Conservation (phyloP, 1,284 basidiomycete genomes). For the Prillingera fragicola region DNA sequence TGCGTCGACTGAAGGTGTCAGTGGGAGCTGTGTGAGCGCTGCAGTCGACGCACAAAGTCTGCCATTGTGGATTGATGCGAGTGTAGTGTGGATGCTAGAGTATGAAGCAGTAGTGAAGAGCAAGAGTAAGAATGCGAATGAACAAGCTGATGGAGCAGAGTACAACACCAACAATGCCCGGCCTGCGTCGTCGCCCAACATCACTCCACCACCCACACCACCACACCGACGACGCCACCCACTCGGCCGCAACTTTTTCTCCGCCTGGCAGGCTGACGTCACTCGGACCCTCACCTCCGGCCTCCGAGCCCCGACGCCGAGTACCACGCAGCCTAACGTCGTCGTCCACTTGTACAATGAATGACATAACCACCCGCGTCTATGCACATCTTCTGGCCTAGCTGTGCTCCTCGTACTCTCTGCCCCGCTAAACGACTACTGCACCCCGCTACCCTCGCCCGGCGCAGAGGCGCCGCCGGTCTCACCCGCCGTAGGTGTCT, state of each 20-base stretch:
- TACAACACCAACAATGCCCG: too few species aligned
- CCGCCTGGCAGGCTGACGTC: too few species aligned
- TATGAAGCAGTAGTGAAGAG: background rate
- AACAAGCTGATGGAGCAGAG: too few species aligned
- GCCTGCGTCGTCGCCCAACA: too few species aligned
- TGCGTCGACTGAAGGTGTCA: slow-evolving; percentile 4
- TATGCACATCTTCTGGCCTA: background rate
- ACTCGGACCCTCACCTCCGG: too few species aligned
- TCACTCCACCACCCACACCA: too few species aligned
- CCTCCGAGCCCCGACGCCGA: too few species aligned
- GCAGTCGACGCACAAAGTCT: slow-evolving; percentile 19
- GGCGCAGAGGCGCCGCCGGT: slow-evolving; percentile 30
- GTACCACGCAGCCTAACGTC: too few species aligned
- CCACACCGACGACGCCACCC: too few species aligned
- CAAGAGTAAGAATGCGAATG: background rate
- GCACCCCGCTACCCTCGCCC: slow-evolving; percentile 38
- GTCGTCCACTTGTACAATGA: too few species aligned
- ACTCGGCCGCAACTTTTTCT: too few species aligned
- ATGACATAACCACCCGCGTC: background rate
- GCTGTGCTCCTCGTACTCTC: background rate
- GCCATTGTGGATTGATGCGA: slow-evolving; percentile 15
- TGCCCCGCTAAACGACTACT: slow-evolving; percentile 20
- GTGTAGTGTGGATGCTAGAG: background rate
- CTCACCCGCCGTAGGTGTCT: slow-evolving; percentile 17
- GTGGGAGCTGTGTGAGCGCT: background rate